These are phyloP conservation scores for Amoebophrya sp. DNA, from an alignment of 169 alveolate genomes.

Conservation along the genomic window DNA sequence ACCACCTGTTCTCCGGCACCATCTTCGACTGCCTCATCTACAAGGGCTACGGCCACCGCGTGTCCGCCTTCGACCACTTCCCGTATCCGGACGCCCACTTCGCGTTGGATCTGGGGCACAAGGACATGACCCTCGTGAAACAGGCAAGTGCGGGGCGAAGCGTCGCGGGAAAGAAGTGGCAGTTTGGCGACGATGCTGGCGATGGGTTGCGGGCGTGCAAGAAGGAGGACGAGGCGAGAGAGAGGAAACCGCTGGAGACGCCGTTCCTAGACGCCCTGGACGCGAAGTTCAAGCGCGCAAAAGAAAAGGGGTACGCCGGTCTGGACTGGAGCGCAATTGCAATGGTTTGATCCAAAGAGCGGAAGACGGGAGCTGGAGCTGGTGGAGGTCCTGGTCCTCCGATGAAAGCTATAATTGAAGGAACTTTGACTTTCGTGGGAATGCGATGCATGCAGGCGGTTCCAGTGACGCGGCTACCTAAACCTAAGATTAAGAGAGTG, in stretches of 20 bases:
- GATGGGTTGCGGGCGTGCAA: no score
- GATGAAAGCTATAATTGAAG: no score
- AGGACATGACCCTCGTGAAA: neutral
- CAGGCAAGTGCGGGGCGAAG: neutral
- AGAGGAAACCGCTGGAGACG: neutral
- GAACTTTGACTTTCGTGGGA: no score
- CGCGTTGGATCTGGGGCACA: neutral
- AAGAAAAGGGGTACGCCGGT: neutral
- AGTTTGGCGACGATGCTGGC: no score
- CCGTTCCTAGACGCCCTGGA: neutral
- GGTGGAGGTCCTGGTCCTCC: no score
- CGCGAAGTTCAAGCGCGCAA: neutral
- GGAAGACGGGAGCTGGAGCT: no score
- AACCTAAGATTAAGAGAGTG: no score
- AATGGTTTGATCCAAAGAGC: neutral
- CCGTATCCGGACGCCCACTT: neutral
- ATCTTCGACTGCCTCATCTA: neutral
- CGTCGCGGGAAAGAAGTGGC: neutral
- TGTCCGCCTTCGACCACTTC: neutral
- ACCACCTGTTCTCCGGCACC: neutral
- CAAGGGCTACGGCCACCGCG: constrained; percentile 6
- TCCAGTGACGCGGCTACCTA: no score
- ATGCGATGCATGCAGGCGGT: no score
- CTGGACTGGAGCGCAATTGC: neutral
- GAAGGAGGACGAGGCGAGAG: no score